Percentiles rank a stretch among this genome's conserved stretches.
phyloP scores from a whole-genome alignment of 2,329 filamentous ascomycete genomes.

The Sordariomycetes sp. region DNA sequence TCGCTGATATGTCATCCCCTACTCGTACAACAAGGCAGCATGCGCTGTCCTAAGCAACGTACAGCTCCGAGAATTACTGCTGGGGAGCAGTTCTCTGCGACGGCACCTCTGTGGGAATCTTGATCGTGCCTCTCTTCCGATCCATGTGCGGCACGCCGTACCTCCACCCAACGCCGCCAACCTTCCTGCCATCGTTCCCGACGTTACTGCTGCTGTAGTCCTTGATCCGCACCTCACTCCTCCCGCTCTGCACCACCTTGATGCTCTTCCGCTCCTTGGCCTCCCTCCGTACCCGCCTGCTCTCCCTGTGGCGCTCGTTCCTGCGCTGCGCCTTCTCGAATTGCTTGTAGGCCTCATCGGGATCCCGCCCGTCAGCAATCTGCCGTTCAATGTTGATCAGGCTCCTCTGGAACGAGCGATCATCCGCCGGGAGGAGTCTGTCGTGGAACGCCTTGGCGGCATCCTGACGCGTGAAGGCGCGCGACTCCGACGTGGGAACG shows the following conservation, averaged over 20 bases:
- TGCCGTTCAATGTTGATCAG: slow-evolving; percentile 47
- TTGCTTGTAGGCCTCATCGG: slow-evolving; percentile 24
- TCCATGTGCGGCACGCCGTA: slow-evolving; percentile 57
- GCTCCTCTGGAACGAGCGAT: slow-evolving; percentile 53
- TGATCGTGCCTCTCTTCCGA: slow-evolving; percentile 53
- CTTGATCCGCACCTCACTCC: slow-evolving; percentile 56
- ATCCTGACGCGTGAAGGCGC: slow-evolving; percentile 54
- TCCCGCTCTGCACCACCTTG: slow-evolving; percentile 35
- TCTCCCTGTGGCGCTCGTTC: slow-evolving; percentile 32
- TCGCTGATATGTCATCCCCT: too few relatives aligned
- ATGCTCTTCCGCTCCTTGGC: slow-evolving; percentile 27
- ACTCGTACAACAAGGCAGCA: too few relatives aligned
- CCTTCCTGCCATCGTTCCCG: slow-evolving; percentile 42
- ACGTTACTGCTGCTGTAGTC: slow-evolving; percentile 47
- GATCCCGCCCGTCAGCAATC: slow-evolving; percentile 23
- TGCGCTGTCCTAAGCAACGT: too few relatives aligned
- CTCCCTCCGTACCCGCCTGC: slow-evolving; percentile 22
- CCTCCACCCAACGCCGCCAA: slow-evolving; percentile 46
- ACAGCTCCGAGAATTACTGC: too few relatives aligned
- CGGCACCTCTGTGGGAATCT: slow-evolving; percentile 57
- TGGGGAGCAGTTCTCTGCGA: too few relatives aligned
- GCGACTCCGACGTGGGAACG: slow-evolving; percentile 53
- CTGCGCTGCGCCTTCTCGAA: slow-evolving; percentile 34
- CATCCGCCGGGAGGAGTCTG: slow-evolving; percentile 49
- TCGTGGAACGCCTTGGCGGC: slow-evolving; percentile 57